Conservation (phyloP, 805 yeast species). For the Wickerhamiella hasegawae region DNA sequence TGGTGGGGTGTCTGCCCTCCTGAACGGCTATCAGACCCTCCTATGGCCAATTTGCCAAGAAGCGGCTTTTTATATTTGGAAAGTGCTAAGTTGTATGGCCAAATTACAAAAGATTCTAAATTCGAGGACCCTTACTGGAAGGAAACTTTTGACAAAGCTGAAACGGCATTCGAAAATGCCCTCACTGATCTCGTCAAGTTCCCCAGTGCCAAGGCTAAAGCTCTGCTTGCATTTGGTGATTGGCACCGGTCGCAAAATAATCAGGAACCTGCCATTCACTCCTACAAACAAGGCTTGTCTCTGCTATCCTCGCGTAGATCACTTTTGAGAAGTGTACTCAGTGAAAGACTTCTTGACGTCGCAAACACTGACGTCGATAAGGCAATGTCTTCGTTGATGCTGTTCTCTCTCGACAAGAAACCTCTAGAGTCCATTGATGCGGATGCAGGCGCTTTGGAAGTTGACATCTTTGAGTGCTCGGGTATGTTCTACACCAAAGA, state of each 20-base stretch:
- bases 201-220: conserved; percentile 2
- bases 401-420: conserved; percentile 6
- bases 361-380: not conserved
- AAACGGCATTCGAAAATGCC: conserved; percentile 1
- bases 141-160: not conserved
- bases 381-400: not conserved
- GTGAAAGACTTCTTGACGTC: not conserved
- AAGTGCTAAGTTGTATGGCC: conserved; percentile 6
- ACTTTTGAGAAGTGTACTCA: not conserved
- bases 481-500: conserved; percentile 8
- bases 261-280: not conserved
- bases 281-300: conserved; percentile 1
- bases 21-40: conserved; percentile 1
- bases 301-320: not conserved
- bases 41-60: conserved; percentile 10
- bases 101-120: too few species aligned
- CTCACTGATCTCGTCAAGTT: conserved; percentile 1
- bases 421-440: not conserved
- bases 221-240: not conserved
- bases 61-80: conserved; percentile 12
- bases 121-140: not conserved
- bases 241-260: not conserved
- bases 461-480: conserved; percentile 3
- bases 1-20: not conserved
- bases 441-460: not conserved